Base-by-base conservation (phyloP, 305 asterid species). In the Fraxinus dipetala region DNA sequence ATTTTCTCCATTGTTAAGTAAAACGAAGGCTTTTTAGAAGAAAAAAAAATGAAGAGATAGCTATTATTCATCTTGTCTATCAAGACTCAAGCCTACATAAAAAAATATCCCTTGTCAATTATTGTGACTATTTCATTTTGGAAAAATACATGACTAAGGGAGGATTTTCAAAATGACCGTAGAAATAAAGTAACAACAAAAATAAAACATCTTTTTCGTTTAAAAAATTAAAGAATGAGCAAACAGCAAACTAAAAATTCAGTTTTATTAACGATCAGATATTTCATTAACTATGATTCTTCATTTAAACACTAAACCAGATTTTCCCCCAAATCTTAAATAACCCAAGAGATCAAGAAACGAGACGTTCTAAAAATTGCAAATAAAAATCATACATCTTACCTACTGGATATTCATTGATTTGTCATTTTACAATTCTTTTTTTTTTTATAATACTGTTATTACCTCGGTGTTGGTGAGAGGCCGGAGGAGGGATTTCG, bases 381-480 rank as follows among this genome's bases (percentile, higher is more conserved):
- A 14, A 30, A 84, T 65, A 2, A 72, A 75, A 75, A 26, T 26
- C 54, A 16, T 4, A 4, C 2, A 5, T 6, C n/a, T 79, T n/a
- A 20, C 11, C 4, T 6, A 0, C 32, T 4, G 10, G n/a, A 18
- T 43, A 28, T 30, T 45, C n/a, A 24, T n/a, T 6, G 16, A 54
- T 70, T 11, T 14, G 34, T 22, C 3, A 6, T 2, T 69, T 69
- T 7, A 79, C 18, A 5, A 79, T 3, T 22, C 40, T 26, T 40
- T 13, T 48, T 6, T 26, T 31, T 35, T 31, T n/a, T 0, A 73
- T 51, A 32, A 34, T 48, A 26, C 59, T 48, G 59, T 36, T 56
- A 45, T 63, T 79, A 93, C 98, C 93, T 87, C 87, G 11, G 86
- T 72, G 85, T 81, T 77, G 79, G 80, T 51, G 84, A 87, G 36